Evolutionary conservation across 2,329 filamentous ascomycete species (phyloP), one percentile per base, ranked within the genome.

Genomic region (Alternaria sp.): DNA sequence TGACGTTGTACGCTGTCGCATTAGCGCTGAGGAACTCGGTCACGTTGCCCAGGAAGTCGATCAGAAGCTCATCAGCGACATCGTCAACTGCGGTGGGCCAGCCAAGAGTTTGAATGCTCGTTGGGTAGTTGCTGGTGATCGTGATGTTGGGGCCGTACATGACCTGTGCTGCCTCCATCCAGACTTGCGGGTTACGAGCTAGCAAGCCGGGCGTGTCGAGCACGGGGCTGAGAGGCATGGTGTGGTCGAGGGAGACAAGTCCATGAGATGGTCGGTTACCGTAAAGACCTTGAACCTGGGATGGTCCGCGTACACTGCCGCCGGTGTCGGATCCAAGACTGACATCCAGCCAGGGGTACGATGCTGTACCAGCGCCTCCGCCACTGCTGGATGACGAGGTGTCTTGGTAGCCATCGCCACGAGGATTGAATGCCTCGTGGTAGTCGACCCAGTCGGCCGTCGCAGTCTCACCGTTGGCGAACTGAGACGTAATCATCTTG

Each of bases 401-500:
- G 54, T 81, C 78, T 60, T 82, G 80, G 52, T 82, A 82, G 3
- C 80, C 80, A 54, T 82, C 81, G 14, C 80, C 80, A 26, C 80
- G 73, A 26, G 79, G 80, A 36, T 82, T 82, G 66, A 81, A 81
- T 0, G 79, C 72, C 24, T 76, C 75, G 41, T 81, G 81, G 44
- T 82, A 81, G 54, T 82, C 80, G 2, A 82, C 61, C 81, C 81
- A 84, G 54, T 88, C 85, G 0, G 80, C 82, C 0, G 84, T 87
- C 0, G 85, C 81, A 1, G 66, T 70, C 46, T 81, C 81, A 3
- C 80, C 80, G 22, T 82, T 82, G 0, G 81, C 81, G 51, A 83
- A 82, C 41, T 82, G 80, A 14, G 75, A 78, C 0, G 80, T 81
- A 54, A 81, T 77, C 79, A 80, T 81, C 67, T 83, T 82, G 7